Evolutionary conservation across 129 eudicot species (phyloP), one percentile per base, ranked within the genome.

Genomic region (Artemisia tridentata): DNA sequence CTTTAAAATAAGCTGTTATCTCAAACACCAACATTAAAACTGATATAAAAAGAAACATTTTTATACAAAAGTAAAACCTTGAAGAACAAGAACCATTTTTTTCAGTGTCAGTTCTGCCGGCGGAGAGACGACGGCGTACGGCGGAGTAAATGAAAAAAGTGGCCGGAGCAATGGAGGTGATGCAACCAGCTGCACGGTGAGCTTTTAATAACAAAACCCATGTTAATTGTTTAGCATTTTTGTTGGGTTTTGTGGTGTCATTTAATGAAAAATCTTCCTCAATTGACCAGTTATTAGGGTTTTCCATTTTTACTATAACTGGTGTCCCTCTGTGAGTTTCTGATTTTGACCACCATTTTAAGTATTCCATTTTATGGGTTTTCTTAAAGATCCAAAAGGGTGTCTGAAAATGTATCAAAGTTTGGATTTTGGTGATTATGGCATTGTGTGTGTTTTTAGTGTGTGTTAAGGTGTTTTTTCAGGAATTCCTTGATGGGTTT

Each of bases 271-370:
- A 61, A 61, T 61, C 66, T 23, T 59, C 65, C 25, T 88, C 98
- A 31, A 92, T 92, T n/a, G 96, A 86, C 98, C 98, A 92, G 68
- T 90, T 87, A 67, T 92, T 92, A 0, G 96, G 96, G 72, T 92
- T 88, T 71, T 92, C 96, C 96, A 92, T 88, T 52, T 92, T 88
- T 9, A 92, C 95, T 7, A 92, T 96, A 48, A 92, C 98, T 20
- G 98, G 95, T 7, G 98, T 86, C 8, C 98, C 98, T 34, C 86
- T 81, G 73, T 84, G 96, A 38, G 76, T 78, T 31, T 84, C 83
- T 62, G 56, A 15, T 80, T 87, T 7, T 68, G 86, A 38, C 91
- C 91, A 85, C 98, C 98, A 92, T 38, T 38, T 38, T 7, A 38
- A 38, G 45, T 11, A 38, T 38, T 8, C 45, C 45, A 38, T 38